Evolutionary conservation across 169 alveolate genomes (phyloP).

Genomic region (Plasmodium malariae): DNA sequence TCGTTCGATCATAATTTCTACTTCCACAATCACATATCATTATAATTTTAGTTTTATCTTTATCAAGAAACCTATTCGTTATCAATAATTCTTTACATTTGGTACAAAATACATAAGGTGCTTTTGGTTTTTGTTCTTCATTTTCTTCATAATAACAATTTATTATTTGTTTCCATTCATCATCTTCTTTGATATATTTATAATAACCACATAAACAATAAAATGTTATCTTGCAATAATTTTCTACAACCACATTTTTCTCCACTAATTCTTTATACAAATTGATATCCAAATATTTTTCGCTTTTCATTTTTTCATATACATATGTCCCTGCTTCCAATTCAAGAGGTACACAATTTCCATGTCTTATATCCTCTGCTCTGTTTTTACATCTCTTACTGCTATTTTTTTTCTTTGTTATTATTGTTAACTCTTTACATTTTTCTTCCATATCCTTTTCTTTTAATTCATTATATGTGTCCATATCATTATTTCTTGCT

Average conservation of each 20-base stretch:
- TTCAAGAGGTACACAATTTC: not conserved
- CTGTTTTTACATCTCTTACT: not conserved
- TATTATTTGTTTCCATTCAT: constrained; percentile 73
- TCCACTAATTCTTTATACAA: constrained; percentile 38
- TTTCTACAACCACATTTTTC: constrained; percentile 31
- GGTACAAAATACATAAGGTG: constrained; percentile 65
- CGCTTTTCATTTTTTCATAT: constrained; percentile 7
- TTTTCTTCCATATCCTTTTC: not conserved
- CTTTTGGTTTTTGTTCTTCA: constrained; percentile 56
- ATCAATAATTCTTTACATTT: constrained; percentile 58
- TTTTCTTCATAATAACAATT: constrained; percentile 67
- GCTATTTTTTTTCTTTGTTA: not conserved
- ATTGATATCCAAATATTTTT: constrained; percentile 33
- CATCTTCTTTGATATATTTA: constrained; percentile 52
- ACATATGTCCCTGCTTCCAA: not conserved
- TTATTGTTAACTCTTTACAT: not conserved
- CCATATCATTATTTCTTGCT: not conserved
- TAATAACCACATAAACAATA: constrained; percentile 73
- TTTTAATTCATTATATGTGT: not conserved
- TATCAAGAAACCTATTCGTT: constrained; percentile 69
- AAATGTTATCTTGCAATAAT: constrained; percentile 42
- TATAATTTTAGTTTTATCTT: constrained; percentile 74
- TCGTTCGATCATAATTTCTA: constrained; percentile 66
- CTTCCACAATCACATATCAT: constrained; percentile 76
- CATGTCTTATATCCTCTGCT: not conserved